Evolutionary conservation across 805 yeast species (phyloP), one percentile per base, ranked within the genome.

Genomic region (Wickerhamiella spandovensis): DNA sequence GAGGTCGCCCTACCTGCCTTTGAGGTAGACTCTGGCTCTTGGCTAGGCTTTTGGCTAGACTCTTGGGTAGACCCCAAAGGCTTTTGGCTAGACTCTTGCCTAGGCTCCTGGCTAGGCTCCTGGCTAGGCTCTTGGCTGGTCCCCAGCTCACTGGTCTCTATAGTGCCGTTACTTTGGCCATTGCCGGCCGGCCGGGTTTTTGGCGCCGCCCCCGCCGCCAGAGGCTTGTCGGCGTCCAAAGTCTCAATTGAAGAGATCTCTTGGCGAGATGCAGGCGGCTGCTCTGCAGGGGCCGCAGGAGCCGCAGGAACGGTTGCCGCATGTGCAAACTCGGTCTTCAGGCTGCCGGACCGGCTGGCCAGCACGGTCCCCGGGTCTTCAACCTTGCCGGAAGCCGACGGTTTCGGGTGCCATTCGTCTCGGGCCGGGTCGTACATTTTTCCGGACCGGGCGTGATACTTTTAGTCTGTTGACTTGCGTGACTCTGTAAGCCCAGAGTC

Each of bases 341-440:
- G 12, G 3, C 15, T 12, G 12, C 12, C 32, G 15, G 12, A 3
- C 5, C 15, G 15, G 32, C 32, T 28, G 15, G 12, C 32, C 7
- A 15, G 3, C 32, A 9, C 15, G 12, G 15, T 28, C 32, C 32
- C 32, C 32, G 32, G 32, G 32, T 28, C 12, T 12, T 15, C 15
- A 15, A 15, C 32, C 32, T 28, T 28, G 15, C 15, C 32, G 15
- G 32, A 9, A 3, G 12, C 32, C 12, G 15, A 9, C 32, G 43
- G 24, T 15, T 39, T 39, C n/a, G 24, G 43, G 6, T 39, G 43
- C 60, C 60, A 56, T 18, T 54, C 25, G 43, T 53, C 64, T 53
- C 62, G 43, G 32, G 58, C 64, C 13, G 60, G 58, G 39, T 52
- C 58, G 46, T 58, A 60, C 61, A 56, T 58, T 35, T 10, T 35